These are phyloP conservation scores for Leishmania tarentolae DNA, from an alignment of 208 protist genomes.

Conservation along the genomic window DNA sequence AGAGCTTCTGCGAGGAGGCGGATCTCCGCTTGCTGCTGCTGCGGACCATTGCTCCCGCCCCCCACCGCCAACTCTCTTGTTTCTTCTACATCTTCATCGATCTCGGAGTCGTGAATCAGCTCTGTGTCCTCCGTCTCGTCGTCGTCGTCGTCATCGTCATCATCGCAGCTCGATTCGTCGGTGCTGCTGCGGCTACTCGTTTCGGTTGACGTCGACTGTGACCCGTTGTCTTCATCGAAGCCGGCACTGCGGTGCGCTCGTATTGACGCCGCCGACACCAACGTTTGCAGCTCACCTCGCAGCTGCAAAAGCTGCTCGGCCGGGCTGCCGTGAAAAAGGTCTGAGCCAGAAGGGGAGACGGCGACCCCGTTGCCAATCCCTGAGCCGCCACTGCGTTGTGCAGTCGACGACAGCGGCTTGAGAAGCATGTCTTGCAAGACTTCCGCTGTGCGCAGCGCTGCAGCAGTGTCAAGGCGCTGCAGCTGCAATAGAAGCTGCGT, in stretches of 20 bases:
- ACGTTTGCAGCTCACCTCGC: not conserved
- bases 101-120: not conserved
- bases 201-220: constrained; percentile 2
- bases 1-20: constrained; percentile 2
- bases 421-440: constrained; percentile 1
- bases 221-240: not conserved
- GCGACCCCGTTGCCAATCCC: not conserved
- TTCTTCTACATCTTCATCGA: not conserved
- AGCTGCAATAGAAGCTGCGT: constrained; percentile 23
- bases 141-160: not conserved
- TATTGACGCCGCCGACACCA: not conserved
- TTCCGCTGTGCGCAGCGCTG: constrained; percentile 20
- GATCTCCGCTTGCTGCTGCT: constrained; percentile 2
- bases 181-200: constrained; percentile 7
- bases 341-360: not conserved
- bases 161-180: not conserved
- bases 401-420: not conserved
- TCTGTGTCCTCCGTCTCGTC: not conserved
- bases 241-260: not conserved
- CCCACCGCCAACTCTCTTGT: not conserved
- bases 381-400: not conserved
- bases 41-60: not conserved
- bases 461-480: constrained; percentile 6
- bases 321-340: constrained; percentile 17
- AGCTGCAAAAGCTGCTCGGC: constrained; percentile 16